Conservation (phyloP, 75 land plant genomes). For the Chamaecyparis obtusa region DNA sequence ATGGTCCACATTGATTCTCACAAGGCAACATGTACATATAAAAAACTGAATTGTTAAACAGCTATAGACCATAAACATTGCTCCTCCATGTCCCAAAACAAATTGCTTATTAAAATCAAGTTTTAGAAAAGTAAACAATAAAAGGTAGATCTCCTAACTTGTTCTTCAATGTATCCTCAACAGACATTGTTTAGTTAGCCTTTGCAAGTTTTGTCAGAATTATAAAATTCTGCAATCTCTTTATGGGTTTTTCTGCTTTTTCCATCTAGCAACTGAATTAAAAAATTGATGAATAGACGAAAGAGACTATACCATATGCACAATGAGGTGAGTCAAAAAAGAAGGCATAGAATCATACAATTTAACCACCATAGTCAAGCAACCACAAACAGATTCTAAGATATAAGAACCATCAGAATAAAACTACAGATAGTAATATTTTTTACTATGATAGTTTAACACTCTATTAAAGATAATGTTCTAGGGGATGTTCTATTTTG, state of each 20-base stretch:
- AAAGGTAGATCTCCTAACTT: not conserved
- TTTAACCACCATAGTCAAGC: not conserved
- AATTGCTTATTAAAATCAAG: not conserved
- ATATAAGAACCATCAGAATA: not conserved
- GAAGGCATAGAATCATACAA: not conserved
- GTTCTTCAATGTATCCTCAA: not conserved
- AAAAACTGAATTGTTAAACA: not conserved
- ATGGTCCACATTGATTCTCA: conserved; percentile 20
- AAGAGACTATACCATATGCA: not conserved
- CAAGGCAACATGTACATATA: conserved; percentile 11
- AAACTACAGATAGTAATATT: not conserved
- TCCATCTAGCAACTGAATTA: not conserved
- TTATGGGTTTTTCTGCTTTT: not conserved
- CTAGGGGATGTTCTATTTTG: too few relatives aligned
- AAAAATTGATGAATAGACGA: not conserved
- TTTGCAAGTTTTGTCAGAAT: not conserved
- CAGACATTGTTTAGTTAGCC: not conserved
- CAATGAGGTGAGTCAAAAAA: not conserved
- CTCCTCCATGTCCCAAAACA: not conserved
- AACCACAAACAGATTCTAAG: not conserved
- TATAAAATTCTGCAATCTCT: not conserved
- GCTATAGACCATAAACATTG: not conserved
- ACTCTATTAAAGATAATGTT: not conserved
- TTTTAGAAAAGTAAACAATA: not conserved
- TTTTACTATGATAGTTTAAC: not conserved